Evolutionary conservation across 2,329 filamentous ascomycete species (phyloP), one percentile per base, ranked within the genome.

Genomic region (Acephala macrosclerotiorum): DNA sequence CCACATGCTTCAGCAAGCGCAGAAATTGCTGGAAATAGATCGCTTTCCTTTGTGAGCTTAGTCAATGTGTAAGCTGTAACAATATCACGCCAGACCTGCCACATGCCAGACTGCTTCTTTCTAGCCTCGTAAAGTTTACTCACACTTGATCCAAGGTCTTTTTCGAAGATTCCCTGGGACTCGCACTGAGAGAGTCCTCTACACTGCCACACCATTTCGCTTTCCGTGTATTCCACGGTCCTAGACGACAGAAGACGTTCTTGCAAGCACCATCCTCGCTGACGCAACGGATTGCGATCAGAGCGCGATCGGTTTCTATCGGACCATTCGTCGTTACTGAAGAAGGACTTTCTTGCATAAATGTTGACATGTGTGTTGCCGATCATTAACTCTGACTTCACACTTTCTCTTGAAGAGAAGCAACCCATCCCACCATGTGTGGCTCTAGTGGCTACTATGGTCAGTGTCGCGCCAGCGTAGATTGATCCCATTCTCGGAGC

Each of bases 31-130:
- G 20, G 45, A n/a, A 49, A 49, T 22, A 22, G 25, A 25, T 49
- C 45, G 45, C 45, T 49, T n/a, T 49, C 22, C 20, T 26, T 49
- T 22, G n/a, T 49, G 45, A 49, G 45, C 45, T 49, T 49, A 9
- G 45, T 26, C 8, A 3, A 11, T 25, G 45, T 26, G 45, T 49
- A 22, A 11, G n/a, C 14, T 49, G 25, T 4, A n/a, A 22, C 45
- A 11, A 49, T 49, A 18, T 25, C 45, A 5, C n/a, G 20, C 45
- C 45, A 49, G 40, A 18, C 16, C 2, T 42, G 7, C 16, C 16
- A 16, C 6, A 12, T 42, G 4, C 18, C 40, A n/a, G n/a, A n/a
- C n/a, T n/a, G n/a, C n/a, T n/a, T n/a, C n/a, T n/a, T n/a, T n/a
- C n/a, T n/a, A n/a, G 8, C 36, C 12, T 40, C 9, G 36, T 11